Evolutionary conservation across 2,329 filamentous ascomycete species (phyloP).

Genomic region (Colletotrichum falcatum): DNA sequence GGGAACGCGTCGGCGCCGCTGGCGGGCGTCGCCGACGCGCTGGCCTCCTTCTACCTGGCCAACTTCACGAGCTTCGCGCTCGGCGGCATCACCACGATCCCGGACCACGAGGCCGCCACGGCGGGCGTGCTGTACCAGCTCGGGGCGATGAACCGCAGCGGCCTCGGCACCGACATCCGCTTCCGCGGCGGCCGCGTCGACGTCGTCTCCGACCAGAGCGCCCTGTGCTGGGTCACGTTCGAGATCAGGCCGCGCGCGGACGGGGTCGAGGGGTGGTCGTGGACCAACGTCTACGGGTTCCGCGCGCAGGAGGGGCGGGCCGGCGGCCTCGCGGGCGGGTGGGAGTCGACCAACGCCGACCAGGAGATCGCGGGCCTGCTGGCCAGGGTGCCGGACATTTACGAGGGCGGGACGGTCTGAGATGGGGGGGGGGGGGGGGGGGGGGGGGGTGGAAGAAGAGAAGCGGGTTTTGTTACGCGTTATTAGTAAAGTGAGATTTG

Average conservation of each 20-base stretch:
- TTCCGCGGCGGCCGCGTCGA: constrained; percentile 8
- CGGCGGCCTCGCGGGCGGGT: constrained; percentile 40
- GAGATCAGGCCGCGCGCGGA: constrained; percentile 20
- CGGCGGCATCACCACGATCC: neutral
- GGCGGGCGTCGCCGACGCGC: neutral
- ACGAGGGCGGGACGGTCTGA: constrained; percentile 9
- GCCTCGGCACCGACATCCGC: constrained; percentile 30
- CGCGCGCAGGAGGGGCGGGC: neutral
- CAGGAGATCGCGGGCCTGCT: constrained; percentile 45
- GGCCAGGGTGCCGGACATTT: constrained; percentile 44
- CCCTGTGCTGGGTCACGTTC: constrained; percentile 27
- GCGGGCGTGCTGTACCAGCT: constrained; percentile 14
- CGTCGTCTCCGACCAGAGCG: constrained; percentile 25
- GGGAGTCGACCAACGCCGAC: constrained; percentile 45
- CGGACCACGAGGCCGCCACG: neutral
- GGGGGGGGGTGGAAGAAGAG: neutral
- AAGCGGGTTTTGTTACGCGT: neutral
- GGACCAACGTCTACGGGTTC: constrained; percentile 32
- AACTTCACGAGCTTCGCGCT: constrained; percentile 33
- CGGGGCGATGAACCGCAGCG: constrained; percentile 33
- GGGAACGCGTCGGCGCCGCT: constrained; percentile 21
- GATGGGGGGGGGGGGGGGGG: no score
- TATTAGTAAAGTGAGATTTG: neutral
- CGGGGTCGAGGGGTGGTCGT: constrained; percentile 14
- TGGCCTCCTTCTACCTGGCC: constrained; percentile 24